Percentiles rank a stretch among this genome's conserved stretches.
These are phyloP conservation scores for Talaromyces sp. DNA, from an alignment of 2,329 filamentous ascomycete species.

Conservation along the genomic window DNA sequence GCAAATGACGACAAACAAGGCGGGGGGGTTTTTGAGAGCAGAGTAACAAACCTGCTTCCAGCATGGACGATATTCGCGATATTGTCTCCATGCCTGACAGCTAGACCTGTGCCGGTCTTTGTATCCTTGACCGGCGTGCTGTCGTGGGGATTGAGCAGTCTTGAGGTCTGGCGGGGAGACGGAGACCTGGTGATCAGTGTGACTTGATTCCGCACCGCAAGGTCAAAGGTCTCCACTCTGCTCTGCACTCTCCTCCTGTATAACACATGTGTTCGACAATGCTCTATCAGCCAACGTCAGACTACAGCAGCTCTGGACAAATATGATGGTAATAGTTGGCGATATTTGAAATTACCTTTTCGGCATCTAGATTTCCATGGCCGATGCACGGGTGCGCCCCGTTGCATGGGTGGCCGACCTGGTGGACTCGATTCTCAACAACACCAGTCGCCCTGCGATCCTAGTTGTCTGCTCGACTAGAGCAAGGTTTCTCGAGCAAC, in stretches of 20 bases:
- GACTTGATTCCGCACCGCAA: not conserved
- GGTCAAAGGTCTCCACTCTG: too few species aligned
- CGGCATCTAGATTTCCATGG: not conserved
- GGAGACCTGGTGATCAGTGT: not conserved
- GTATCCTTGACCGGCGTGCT: conserved; percentile 12
- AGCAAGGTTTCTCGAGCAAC: conserved; percentile 56
- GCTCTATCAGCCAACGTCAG: not conserved
- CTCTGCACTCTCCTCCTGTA: not conserved
- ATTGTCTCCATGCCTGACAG: conserved; percentile 77
- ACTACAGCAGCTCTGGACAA: not conserved
- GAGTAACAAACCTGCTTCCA: conserved; percentile 72
- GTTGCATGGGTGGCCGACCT: conserved; percentile 50
- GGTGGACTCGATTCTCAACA: conserved; percentile 57
- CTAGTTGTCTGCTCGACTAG: conserved; percentile 66
- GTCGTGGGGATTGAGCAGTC: conserved; percentile 7
- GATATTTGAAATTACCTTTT: not conserved
- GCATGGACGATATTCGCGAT: conserved; percentile 83
- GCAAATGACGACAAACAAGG: not conserved
- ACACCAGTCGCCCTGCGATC: conserved; percentile 54
- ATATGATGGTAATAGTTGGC: not conserved
- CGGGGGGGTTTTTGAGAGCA: not conserved
- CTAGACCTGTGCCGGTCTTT: conserved; percentile 13
- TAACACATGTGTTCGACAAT: not conserved
- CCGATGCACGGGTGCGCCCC: conserved; percentile 10
- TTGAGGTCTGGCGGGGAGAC: not conserved